Evolutionary conservation across 768 basidiomycete species (phyloP), one percentile per base, ranked within the genome.

Genomic region (Tylopilus cervinicoccineus): DNA sequence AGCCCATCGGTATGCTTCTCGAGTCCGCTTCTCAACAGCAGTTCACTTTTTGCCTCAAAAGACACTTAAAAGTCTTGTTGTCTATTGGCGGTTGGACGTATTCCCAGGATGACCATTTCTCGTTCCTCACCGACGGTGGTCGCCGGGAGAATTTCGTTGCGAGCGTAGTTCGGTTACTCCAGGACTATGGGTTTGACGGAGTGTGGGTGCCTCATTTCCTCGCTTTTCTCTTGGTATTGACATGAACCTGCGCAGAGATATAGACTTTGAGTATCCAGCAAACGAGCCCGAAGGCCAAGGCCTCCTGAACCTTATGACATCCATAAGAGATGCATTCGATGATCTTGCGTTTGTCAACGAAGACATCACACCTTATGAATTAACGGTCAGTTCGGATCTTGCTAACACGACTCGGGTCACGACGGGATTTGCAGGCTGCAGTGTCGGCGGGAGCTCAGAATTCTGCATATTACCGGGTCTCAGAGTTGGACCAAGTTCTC

Each of bases 131-230:
- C 1, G 67, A 74, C 37, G 53, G 77, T 0, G 58, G 65, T 22
- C 69, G 71, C 53, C 78, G 82, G 10, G 70, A 75, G 11, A 80
- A 68, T 12, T 88, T 88, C 57, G 81, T 86, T 24, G 57, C 61
- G 43, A 77, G 68, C 48, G 84, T 86, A 2, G 79, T 90, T 23
- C 72, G 76, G 38, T 58, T 88, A 10, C 69, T 86, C 39, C 77
- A 84, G 57, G 82, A 91, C 63, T 86, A 88, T 48, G 89, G 88
- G 0, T 79, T 93, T 43, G 89, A 91, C 57, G 89, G 89, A 44
- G 77, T 88, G 83, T 81, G 55, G 45, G 79, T 63, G 8, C 17
- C 14, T 12, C 8, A 3, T 31, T 14, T 13, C 6, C 10, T 23
- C 16, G 2, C n/a, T n/a, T n/a, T 23, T 28, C n/a, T 28, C 13